These are phyloP conservation scores for Beauveria asiatica DNA, from an alignment of 2,329 filamentous ascomycete genomes.

Conservation along the genomic window DNA sequence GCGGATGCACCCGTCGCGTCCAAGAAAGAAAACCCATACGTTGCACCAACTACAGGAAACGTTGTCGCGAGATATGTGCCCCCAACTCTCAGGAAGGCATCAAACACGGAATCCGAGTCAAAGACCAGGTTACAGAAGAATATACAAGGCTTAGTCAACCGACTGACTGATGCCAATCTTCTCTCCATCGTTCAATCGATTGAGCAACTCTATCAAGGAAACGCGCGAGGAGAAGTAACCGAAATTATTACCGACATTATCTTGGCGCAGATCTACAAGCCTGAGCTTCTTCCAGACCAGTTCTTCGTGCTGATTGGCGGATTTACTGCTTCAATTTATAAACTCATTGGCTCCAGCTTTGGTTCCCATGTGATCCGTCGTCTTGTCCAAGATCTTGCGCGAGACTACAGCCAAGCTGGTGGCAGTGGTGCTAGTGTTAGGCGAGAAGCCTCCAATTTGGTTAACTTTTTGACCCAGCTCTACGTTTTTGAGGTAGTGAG, in stretches of 20 bases:
- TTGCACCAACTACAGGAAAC: slow-evolving; percentile 53
- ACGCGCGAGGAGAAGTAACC: slow-evolving; percentile 84
- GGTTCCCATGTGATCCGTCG: slow-evolving; percentile 78
- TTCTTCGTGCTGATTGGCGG: slow-evolving; percentile 87
- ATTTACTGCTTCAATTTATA: slow-evolving; percentile 82
- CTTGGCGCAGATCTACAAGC: slow-evolving; percentile 70
- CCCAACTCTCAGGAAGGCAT: slow-evolving; percentile 64
- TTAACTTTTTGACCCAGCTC: slow-evolving; percentile 74
- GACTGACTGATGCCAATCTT: slow-evolving; percentile 84
- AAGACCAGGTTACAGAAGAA: slow-evolving; percentile 66
- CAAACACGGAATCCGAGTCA: slow-evolving; percentile 56
- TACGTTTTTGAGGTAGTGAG: slow-evolving; percentile 89
- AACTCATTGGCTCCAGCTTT: slow-evolving; percentile 78
- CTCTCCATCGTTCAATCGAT: slow-evolving; percentile 75
- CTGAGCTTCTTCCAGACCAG: slow-evolving; percentile 71
- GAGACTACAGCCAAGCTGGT: slow-evolving; percentile 43
- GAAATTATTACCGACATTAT: slow-evolving; percentile 70
- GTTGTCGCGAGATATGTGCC: slow-evolving; percentile 72
- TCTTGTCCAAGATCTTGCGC: slow-evolving; percentile 66
- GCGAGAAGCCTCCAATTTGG: slow-evolving; percentile 55
- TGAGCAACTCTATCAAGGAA: slow-evolving; percentile 72
- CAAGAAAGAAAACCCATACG: slow-evolving; percentile 76
- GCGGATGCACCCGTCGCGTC: slow-evolving; percentile 28
- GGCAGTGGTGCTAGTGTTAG: slow-evolving; percentile 30
- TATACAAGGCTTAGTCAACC: slow-evolving; percentile 82